phyloP scores from a whole-genome alignment of 2,329 filamentous ascomycete genomes.

The Colletotrichum sp. region DNA sequence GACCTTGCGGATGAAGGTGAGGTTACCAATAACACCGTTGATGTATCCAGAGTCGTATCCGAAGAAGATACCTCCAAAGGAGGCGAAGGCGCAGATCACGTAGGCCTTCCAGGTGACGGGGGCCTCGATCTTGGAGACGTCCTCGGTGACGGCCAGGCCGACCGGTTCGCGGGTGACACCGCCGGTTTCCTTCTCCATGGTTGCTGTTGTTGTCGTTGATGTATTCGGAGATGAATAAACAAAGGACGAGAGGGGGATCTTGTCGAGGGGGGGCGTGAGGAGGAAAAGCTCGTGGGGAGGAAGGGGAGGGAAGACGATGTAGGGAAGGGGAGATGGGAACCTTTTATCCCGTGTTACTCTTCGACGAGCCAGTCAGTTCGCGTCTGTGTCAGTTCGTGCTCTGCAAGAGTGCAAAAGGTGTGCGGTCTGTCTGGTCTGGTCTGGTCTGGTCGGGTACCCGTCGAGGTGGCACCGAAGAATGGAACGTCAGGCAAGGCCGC shows the following conservation, averaged over 20 bases:
- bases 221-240: neutral
- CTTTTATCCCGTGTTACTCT: conserved; percentile 18
- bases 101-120: conserved; percentile 74
- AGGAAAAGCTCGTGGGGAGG: conserved; percentile 13
- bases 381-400: conserved; percentile 9
- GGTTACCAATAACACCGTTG: conserved; percentile 64
- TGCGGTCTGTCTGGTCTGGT: neutral
- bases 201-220: neutral
- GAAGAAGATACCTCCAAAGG: conserved; percentile 78
- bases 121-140: conserved; percentile 68
- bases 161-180: conserved; percentile 13
- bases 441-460: neutral
- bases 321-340: conserved; percentile 9
- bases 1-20: conserved; percentile 57
- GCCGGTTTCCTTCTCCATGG: conserved; percentile 19
- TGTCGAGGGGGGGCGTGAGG: neutral
- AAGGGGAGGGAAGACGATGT: neutral
- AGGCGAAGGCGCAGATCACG: conserved; percentile 72
- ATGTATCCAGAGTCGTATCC: conserved; percentile 82
- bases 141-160: conserved; percentile 46
- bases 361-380: conserved; percentile 5
- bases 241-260: conserved; percentile 1
- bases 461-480: neutral
- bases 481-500: conserved; percentile 4
- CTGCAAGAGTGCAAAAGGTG: too few relatives aligned